phyloP scores from a whole-genome alignment of 2,329 filamentous ascomycete genomes.

The Penicillium sp. region DNA sequence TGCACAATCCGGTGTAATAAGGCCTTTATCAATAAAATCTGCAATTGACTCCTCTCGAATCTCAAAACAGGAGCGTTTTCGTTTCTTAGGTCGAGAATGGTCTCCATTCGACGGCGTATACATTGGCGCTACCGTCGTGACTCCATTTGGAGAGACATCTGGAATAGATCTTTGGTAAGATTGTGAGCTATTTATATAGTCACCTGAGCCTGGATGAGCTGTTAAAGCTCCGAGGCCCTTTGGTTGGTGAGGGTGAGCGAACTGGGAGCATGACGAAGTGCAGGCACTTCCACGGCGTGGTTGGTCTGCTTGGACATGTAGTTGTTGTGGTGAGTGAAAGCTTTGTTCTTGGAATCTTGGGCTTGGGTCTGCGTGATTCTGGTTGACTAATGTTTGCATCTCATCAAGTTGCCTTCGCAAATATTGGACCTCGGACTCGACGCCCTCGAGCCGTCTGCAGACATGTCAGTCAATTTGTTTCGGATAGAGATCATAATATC shows the following conservation, averaged over 20 bases:
- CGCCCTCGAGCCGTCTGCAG: conserved; percentile 31
- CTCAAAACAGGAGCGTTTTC: conserved; percentile 35
- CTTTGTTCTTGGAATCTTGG: neutral
- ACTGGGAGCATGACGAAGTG: conserved; percentile 8
- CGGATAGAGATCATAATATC: neutral
- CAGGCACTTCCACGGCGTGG: conserved; percentile 2
- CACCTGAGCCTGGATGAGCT: neutral
- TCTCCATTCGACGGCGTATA: conserved; percentile 3
- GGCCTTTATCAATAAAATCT: conserved; percentile 37
- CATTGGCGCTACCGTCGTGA: conserved; percentile 2
- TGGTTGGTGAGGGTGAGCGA: neutral
- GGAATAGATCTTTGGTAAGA: conserved; percentile 6
- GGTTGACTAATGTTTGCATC: conserved; percentile 21
- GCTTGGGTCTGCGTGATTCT: neutral
- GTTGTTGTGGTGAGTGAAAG: conserved; percentile 2
- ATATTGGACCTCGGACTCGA: conserved; percentile 34
- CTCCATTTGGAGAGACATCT: conserved; percentile 10
- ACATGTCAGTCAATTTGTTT: neutral
- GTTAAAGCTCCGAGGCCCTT: neutral
- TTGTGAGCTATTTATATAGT: neutral
- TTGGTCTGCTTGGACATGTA: neutral
- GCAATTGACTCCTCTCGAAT: conserved; percentile 33
- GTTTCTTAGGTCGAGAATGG: conserved; percentile 18
- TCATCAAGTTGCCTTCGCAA: conserved; percentile 31
- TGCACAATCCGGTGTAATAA: conserved; percentile 36